phyloP scores from a whole-genome alignment of 2,329 filamentous ascomycete species.

The Sclerotinia borealis region DNA sequence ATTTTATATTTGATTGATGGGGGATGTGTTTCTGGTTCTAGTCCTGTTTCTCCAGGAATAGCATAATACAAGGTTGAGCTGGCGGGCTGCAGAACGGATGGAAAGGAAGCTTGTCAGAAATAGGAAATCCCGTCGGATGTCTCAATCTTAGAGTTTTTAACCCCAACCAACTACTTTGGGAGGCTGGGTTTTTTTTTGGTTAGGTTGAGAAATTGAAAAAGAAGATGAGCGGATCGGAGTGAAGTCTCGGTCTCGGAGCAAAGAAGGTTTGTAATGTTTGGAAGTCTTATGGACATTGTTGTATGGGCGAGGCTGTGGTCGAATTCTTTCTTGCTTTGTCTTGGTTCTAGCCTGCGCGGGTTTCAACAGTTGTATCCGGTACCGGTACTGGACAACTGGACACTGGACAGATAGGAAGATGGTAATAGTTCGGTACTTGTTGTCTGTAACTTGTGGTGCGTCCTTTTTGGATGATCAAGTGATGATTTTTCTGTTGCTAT shows the following conservation, averaged over 20 bases:
- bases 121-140: constrained; percentile 6
- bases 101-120: not conserved
- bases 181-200: not conserved
- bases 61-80: not conserved
- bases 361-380: constrained; percentile 4
- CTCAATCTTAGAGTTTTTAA: not conserved
- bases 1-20: not conserved
- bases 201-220: not conserved
- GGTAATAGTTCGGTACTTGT: not conserved
- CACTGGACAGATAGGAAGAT: not conserved
- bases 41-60: constrained; percentile 4
- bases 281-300: too few species aligned
- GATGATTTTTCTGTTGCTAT: not conserved
- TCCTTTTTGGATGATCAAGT: not conserved
- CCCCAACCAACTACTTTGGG: not conserved
- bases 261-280: constrained; percentile 5
- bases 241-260: not conserved
- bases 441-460: not conserved
- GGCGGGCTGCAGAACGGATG: too few species aligned
- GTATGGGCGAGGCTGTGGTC: constrained; percentile 11
- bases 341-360: not conserved
- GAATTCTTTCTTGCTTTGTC: not conserved
- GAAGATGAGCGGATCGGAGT: not conserved
- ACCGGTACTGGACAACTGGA: not conserved
- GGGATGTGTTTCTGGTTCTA: not conserved